Base-by-base conservation (phyloP, 1,284 basidiomycete genomes). In the Fomes fomentarius region DNA sequence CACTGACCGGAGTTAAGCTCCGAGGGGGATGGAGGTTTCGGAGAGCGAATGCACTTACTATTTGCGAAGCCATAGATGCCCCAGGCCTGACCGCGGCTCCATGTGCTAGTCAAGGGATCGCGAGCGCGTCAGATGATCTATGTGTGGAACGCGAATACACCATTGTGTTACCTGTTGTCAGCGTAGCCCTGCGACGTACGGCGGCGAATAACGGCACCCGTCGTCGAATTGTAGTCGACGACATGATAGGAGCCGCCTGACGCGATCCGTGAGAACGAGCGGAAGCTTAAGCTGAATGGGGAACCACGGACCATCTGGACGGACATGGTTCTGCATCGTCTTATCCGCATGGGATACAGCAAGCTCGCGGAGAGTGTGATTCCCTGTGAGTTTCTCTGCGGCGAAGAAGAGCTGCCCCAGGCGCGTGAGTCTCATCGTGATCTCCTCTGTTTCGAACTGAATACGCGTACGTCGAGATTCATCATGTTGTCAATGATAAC, bases 401-500 rank as follows among this genome's bases (percentile, higher is more conserved):
- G 74, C 72, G 66, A 84, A 85, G 11, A 89, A 71, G 11, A 87
- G 74, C 69, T 75, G 42, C 10, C 19, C 9, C 8, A 30, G 1
- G 6, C 9, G 26, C 19, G 3, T 7, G 17, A 19, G 14, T 22
- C 19, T 10, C 37, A 26, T n/a, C n/a, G 12, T 11, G 21, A 19
- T 5, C 19, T 4, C 28, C 26, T 14, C 14, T 14, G 24, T 38
- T 19, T 7, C n/a, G 8, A n/a, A 25, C 22, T n/a, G 37, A 21
- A 24, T 24, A 31, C n/a, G 21, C 38, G 24, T 47, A 75, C 74
- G 64, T 89, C 83, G 19, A 89, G 76, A 62, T 87, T 89, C 83
- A 89, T 87, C 85, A 89, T 87, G 64, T 87, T 88, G 71, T 89
- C 86, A 45, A 87, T 87, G 66, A 88, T 87, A 51, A 88, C 84